These are phyloP conservation scores for Elongisporangium senticosum DNA, from an alignment of 352 stramenopile genomes.

Conservation along the genomic window DNA sequence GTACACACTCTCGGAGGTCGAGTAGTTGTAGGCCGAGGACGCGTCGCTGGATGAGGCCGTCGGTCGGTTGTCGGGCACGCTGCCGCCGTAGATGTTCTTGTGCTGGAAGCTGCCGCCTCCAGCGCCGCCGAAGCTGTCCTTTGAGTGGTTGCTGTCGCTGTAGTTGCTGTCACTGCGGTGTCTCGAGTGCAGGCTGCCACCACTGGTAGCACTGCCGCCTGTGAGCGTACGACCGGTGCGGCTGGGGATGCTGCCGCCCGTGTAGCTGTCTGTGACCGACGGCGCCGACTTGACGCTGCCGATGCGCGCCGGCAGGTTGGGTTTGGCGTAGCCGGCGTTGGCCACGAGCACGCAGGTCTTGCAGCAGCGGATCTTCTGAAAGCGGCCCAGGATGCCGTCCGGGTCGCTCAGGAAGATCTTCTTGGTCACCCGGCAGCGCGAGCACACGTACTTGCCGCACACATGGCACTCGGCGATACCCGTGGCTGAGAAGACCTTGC, in stretches of 20 bases:
- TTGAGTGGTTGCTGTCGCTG: slow-evolving; percentile 3
- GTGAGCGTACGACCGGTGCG: not conserved
- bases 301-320: slow-evolving; percentile 7
- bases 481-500: slow-evolving; percentile 26
- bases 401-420: slow-evolving; percentile 39
- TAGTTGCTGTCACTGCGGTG: not conserved
- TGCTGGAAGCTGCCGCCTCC: slow-evolving; percentile 6
- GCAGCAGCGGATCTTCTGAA: slow-evolving; percentile 36
- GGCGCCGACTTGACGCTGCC: not conserved
- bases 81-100: not conserved
- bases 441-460: slow-evolving; percentile 41
- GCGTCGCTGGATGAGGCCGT: slow-evolving; percentile 3
- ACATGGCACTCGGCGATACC: slow-evolving; percentile 29
- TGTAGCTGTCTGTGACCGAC: not conserved
- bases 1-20: slow-evolving; percentile 1
- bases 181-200: not conserved
- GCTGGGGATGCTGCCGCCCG: not conserved
- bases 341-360: slow-evolving; percentile 30
- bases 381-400: slow-evolving; percentile 34
- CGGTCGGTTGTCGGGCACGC: slow-evolving; percentile 3
- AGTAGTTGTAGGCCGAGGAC: slow-evolving; percentile 6
- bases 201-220: not conserved
- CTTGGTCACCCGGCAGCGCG: slow-evolving; percentile 36
- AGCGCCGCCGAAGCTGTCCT: slow-evolving; percentile 3
- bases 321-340: slow-evolving; percentile 22